A percentile compares a stretch with the other conserved stretches of the same genome.
These are phyloP conservation scores for Pleomassaria siparia DNA, from an alignment of 2,329 filamentous ascomycete genomes.

Conservation along the genomic window DNA sequence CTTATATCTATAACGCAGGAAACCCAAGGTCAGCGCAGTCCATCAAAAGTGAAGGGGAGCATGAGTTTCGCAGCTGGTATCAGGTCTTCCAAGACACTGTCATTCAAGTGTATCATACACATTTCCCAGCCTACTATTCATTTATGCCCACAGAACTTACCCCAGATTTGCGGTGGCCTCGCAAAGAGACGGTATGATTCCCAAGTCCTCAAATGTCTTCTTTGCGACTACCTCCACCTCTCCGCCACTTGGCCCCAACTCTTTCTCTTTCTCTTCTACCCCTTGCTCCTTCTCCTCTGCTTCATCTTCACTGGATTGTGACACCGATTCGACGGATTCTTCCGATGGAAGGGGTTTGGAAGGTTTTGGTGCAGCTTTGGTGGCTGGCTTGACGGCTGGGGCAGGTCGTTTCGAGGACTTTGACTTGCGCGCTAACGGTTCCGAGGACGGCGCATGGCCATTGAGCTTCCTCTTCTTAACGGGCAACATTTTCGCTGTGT, in stretches of 20 bases:
- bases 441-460: slow-evolving; percentile 14
- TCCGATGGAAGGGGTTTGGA: slow-evolving; percentile 19
- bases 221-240: slow-evolving; percentile 41
- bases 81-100: too few species aligned
- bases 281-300: slow-evolving; percentile 7
- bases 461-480: slow-evolving; percentile 48
- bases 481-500: slow-evolving; percentile 41
- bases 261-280: slow-evolving; percentile 11
- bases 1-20: too few species aligned
- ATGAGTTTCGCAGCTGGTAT: too few species aligned
- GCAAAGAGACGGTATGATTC: slow-evolving; percentile 82
- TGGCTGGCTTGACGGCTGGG: slow-evolving; percentile 1
- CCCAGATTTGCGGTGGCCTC: slow-evolving; percentile 82
- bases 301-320: slow-evolving; percentile 29
- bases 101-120: too few species aligned
- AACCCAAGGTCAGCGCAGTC: too few species aligned
- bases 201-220: slow-evolving; percentile 71
- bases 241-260: slow-evolving; percentile 7
- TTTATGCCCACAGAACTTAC: too few species aligned
- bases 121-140: too few species aligned
- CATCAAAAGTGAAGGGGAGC: too few species aligned
- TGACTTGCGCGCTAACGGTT: slow-evolving; percentile 8
- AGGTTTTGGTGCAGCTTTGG: slow-evolving; percentile 7
- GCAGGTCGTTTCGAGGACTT: slow-evolving; percentile 17
- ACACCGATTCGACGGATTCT: slow-evolving; percentile 19